Percentiles rank a stretch among this genome's conserved stretches.
Conservation (phyloP, 495 filamentous ascomycete genomes). For the Letharia lupina region DNA sequence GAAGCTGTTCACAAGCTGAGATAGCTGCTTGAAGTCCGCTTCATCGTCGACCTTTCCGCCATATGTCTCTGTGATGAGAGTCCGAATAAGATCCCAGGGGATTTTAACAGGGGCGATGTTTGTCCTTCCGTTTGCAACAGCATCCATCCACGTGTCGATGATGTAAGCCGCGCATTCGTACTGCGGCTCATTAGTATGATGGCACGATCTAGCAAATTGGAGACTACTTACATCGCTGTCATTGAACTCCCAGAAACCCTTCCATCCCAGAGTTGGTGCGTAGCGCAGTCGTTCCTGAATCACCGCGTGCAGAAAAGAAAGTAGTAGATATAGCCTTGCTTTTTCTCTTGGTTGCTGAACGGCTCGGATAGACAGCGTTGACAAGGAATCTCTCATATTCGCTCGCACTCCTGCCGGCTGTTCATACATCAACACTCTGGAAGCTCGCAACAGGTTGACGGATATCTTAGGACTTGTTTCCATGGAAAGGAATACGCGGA, state of each 20-base stretch:
- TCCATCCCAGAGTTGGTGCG: conserved; percentile 91
- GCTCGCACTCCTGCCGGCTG: conserved; percentile 93
- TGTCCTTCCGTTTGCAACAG: conserved; percentile 68
- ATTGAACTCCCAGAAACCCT: conserved; percentile 99
- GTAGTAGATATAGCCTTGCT: conserved; percentile 78
- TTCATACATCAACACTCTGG: conserved; percentile 93
- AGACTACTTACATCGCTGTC: conserved; percentile 83
- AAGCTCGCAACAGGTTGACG: conserved; percentile 88
- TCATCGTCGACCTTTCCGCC: conserved; percentile 96
- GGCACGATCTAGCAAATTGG: not conserved
- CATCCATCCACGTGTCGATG: conserved; percentile 90
- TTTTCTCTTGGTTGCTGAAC: conserved; percentile 83
- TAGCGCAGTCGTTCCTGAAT: conserved; percentile 94
- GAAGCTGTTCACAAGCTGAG: conserved; percentile 60
- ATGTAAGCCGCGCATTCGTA: conserved; percentile 96
- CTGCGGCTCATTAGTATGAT: conserved; percentile 36
- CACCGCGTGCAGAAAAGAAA: conserved; percentile 93
- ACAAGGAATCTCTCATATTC: conserved; percentile 97
- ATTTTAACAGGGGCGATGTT: conserved; percentile 91
- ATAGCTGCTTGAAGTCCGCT: conserved; percentile 69
- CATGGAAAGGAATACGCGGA: conserved; percentile 96
- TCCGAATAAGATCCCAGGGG: conserved; percentile 94
- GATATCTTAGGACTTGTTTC: conserved; percentile 95
- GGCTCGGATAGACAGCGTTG: conserved; percentile 67
- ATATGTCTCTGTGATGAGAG: conserved; percentile 86